Evolutionary conservation across 495 filamentous ascomycete genomes (phyloP), one percentile per base, ranked within the genome.

Genomic region (Trichoderma asperelloides): DNA sequence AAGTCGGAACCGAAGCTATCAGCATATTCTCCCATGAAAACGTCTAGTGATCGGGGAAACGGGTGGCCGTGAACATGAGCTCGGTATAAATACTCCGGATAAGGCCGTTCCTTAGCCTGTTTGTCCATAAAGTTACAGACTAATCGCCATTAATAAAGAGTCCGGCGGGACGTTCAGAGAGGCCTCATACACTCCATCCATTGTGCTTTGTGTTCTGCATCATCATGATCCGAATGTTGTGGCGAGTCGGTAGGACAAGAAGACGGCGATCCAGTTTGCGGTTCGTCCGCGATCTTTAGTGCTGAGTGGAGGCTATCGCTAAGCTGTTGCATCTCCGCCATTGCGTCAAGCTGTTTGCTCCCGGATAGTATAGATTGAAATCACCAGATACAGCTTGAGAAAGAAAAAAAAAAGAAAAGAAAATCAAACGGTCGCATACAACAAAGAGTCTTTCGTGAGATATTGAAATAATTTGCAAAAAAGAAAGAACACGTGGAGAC

Each of bases 401-500:
- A 16, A 47, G 43, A 57, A 57, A 25, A 9, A 13, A 57, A 57
- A 13, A 57, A 57, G n/a, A 27, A 25, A 57, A 27, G 13, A 3
- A 7, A 49, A 18, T 3, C 8, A 7, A 49, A 11, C 18, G 7
- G 3, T 8, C 18, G 8, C 12, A 49, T 43, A 49, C 45, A 49
- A 3, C 45, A 49, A n/a, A 3, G 40, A 15, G 40, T 6, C 15
- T n/a, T n/a, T n/a, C n/a, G n/a, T n/a, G n/a, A n/a, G n/a, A n/a
- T n/a, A n/a, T 11, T 18, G 12, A 3, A 28, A 30, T 30, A 60
- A 60, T 5, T 5, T 2, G 51, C 23, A 60, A 60, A 60, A 60
- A 60, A 60, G 27, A 16, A 60, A 28, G 12, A 30, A 30, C 55
- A 60, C 55, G 55, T 60, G 55, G 55, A 60, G 55, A 60, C 55